These are phyloP conservation scores for Kuraishia hungarica DNA, from an alignment of 805 yeast species.

Conservation along the genomic window DNA sequence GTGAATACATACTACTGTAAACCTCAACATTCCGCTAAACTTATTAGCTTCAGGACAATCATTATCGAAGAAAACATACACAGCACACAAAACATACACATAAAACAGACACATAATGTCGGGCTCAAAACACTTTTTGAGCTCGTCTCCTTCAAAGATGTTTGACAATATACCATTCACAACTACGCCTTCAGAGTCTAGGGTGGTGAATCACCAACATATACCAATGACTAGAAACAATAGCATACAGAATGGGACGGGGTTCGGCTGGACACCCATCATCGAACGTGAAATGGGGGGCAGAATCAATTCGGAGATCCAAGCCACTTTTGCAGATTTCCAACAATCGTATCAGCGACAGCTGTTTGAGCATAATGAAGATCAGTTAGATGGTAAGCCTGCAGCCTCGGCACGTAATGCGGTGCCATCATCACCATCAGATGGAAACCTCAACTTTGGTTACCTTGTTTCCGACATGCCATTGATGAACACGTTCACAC, in stretches of 20 bases:
- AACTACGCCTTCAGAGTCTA: background rate
- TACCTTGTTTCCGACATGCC: background rate
- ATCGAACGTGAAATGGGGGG: background rate
- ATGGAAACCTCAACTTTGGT: background rate
- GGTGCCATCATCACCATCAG: background rate
- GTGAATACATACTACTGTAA: no score
- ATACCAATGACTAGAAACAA: background rate
- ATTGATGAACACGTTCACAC: background rate
- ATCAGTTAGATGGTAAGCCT: background rate
- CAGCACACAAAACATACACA: background rate
- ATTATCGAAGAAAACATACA: no score
- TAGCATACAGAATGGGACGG: background rate
- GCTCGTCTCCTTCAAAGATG: slow-evolving; percentile 5
- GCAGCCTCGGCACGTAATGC: no score
- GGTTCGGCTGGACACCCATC: background rate
- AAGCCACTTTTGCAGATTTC: background rate
- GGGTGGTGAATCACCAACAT: background rate
- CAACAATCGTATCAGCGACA: background rate
- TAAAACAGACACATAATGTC: background rate
- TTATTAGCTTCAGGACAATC: no score
- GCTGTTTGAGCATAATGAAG: background rate
- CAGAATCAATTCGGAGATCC: background rate
- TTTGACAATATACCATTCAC: slow-evolving; percentile 1
- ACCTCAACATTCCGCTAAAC: no score
- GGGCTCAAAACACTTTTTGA: background rate